Evolutionary conservation across 2,329 filamentous ascomycete genomes (phyloP), one percentile per base, ranked within the genome.

Genomic region (Trichoderma hamatum): DNA sequence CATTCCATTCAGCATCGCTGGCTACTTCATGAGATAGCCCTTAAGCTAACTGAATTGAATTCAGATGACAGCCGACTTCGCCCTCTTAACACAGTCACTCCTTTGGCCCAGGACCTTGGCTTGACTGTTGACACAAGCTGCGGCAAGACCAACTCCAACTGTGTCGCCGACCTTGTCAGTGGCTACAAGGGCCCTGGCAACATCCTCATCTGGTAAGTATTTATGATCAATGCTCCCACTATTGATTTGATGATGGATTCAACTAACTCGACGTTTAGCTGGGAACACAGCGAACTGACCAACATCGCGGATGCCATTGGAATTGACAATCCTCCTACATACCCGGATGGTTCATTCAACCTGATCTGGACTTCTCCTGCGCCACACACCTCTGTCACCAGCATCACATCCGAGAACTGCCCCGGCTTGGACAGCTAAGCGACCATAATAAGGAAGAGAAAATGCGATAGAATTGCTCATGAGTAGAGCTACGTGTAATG

Each of bases 361-460:
- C 72, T 87, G 19, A 88, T 89, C 70, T 89, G 87, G 87, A 86
- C 83, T 0, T 81, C 85, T 71, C 84, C 85, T 3, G 78, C 78
- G 2, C 81, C 83, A 4, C 89, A 88, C 73, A 76, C 72, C 1
- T 71, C 76, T 19, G 83, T 89, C 61, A 82, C 81, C 0, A 73
- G 76, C 0, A 75, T 79, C 30, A 83, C 81, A 0, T 84, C 82
- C 6, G 86, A 89, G 77, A 75, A 82, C 60, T 89, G 87, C 68
- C 81, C 85, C 0, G 86, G 85, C 0, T 73, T 89, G 69, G 86
- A 88, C 46, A 65, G 16, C 34, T 59, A 67, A 39, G 6, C 19
- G 19, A 63, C n/a, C n/a, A 16, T 5, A 3, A 5, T 11, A 36
- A 34, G 9, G 19, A 43, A n/a, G 39, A 43, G 26, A 51, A 13